A percentile compares a stretch with the other conserved stretches of the same genome.
These are phyloP conservation scores for Cinnamomum micranthum DNA, from an alignment of 164 flowering plant genomes.

Conservation along the genomic window DNA sequence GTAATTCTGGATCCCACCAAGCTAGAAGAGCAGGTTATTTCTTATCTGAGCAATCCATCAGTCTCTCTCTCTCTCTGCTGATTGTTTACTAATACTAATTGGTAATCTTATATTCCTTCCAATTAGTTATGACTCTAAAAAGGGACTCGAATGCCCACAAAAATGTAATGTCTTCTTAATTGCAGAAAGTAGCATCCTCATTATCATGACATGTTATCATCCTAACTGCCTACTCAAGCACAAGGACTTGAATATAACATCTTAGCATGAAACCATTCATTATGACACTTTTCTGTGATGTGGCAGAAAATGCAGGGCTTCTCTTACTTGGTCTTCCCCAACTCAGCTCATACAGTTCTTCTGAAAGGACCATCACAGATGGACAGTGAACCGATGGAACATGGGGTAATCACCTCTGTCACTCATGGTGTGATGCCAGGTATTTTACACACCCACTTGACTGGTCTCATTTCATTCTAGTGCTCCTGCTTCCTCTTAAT, in stretches of 20 bases:
- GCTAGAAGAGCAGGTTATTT: constrained; percentile 79
- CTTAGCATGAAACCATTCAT: too few relatives aligned
- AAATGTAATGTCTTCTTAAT: too few relatives aligned
- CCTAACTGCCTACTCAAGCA: too few relatives aligned
- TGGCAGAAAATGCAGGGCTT: constrained; percentile 78
- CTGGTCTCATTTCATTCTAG: not conserved
- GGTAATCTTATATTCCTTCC: too few relatives aligned
- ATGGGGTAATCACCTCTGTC: constrained; percentile 75
- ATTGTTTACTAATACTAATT: too few relatives aligned
- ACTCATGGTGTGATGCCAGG: constrained; percentile 87
- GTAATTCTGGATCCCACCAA: constrained; percentile 79
- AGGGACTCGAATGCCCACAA: too few relatives aligned
- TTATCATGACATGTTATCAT: too few relatives aligned
- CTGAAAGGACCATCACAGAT: constrained; percentile 39
- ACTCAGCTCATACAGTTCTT: constrained; percentile 44
- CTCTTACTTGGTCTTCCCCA: constrained; percentile 75
- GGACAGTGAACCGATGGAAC: constrained; percentile 50
- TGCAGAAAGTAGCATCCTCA: too few relatives aligned
- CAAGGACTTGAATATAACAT: too few relatives aligned
- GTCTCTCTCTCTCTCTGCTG: too few relatives aligned
- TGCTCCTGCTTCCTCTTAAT: not conserved
- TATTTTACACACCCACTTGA: constrained; percentile 13
- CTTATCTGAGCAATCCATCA: not conserved
- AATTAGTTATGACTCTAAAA: too few relatives aligned
- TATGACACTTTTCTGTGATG: not conserved